Base-by-base conservation (phyloP, 2,329 filamentous ascomycete species). In the Pyricularia sp. region DNA sequence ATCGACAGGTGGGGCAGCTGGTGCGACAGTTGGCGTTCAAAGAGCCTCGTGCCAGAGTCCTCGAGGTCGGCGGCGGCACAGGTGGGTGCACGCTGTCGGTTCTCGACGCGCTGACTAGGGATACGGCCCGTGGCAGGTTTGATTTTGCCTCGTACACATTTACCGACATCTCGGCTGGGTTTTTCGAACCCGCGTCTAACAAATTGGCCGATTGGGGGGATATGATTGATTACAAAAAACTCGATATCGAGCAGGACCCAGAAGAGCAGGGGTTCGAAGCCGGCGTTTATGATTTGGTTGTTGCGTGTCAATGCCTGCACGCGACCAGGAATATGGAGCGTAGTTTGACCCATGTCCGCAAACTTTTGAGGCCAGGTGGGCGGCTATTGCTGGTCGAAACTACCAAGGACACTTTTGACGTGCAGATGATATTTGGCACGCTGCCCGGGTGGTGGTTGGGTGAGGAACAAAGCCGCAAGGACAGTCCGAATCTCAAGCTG, bases 81-180 rank as follows among this genome's bases (percentile, higher is more conserved):
- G 75, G 76, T 20, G 73, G 73, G 10, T 73, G 75, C 11, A 77
- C 76, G 10, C 69, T 72, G n/a, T 66, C 70, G 1, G 55, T 73
- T 63, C 36, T 76, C 23, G 69, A 69, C 2, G 59, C 69, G 2
- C 70, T 72, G 12, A 66, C 65, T 7, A 42, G 17, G 68, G 69
- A n/a, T 58, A 1, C 11, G 2, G 7, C 20, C 50, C 50, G 50
- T 3, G 50, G 50, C 7, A 28, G 17, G 63, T 61, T 65, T n/a
- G 59, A 17, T 28, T 64, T 33, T 23, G 23, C n/a, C 67, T 72
- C 50, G 1, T 84, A 83, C 70, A 79, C 78, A 4, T 83, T 76
- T 72, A 83, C 82, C 0, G 81, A 83, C 69, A 78, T 80, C 25
- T 78, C 77, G 2, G 69, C 75, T 3, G 77, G 75, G 20, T 80